Percentiles rank a stretch among this genome's conserved stretches.
phyloP scores from a whole-genome alignment of 768 basidiomycete genomes.

The Cantharellus cinnabarinus region DNA sequence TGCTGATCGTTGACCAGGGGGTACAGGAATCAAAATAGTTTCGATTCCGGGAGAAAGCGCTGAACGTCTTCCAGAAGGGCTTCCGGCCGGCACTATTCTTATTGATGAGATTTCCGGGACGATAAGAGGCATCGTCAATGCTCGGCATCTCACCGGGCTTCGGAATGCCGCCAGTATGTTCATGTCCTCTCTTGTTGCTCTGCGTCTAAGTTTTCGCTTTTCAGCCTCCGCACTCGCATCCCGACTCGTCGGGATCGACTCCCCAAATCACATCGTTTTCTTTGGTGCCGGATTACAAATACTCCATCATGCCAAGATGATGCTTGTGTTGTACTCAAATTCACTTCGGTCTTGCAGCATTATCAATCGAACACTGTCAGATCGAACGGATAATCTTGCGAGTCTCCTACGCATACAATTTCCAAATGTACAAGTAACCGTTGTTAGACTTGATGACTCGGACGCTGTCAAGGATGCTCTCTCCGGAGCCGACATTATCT shows the following conservation, averaged over 20 bases:
- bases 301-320: constrained; percentile 39
- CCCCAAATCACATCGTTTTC: constrained; percentile 25
- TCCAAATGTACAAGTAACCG: constrained; percentile 11
- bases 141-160: constrained; percentile 54
- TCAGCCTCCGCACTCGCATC: constrained; percentile 52
- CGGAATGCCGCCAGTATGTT: constrained; percentile 65
- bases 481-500: constrained; percentile 39
- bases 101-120: constrained; percentile 49
- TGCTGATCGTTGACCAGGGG: too few species aligned
- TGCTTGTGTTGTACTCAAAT: constrained; percentile 35
- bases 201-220: not conserved
- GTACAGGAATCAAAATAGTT: constrained; percentile 66
- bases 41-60: constrained; percentile 34
- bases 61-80: constrained; percentile 30
- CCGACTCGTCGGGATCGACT: constrained; percentile 17
- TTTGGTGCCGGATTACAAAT: constrained; percentile 63
- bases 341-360: constrained; percentile 35
- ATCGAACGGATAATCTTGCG: constrained; percentile 25
- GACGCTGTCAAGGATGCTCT: constrained; percentile 15
- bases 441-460: constrained; percentile 10
- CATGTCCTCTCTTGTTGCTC: constrained; percentile 14
- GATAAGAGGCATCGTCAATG: constrained; percentile 61
- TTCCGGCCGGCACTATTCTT: constrained; percentile 61
- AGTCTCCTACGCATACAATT: constrained; percentile 14
- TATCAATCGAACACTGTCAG: constrained; percentile 37